Evolutionary conservation across 2,329 filamentous ascomycete genomes (phyloP), one percentile per base, ranked within the genome.

Genomic region (Lachnellula hyalina): DNA sequence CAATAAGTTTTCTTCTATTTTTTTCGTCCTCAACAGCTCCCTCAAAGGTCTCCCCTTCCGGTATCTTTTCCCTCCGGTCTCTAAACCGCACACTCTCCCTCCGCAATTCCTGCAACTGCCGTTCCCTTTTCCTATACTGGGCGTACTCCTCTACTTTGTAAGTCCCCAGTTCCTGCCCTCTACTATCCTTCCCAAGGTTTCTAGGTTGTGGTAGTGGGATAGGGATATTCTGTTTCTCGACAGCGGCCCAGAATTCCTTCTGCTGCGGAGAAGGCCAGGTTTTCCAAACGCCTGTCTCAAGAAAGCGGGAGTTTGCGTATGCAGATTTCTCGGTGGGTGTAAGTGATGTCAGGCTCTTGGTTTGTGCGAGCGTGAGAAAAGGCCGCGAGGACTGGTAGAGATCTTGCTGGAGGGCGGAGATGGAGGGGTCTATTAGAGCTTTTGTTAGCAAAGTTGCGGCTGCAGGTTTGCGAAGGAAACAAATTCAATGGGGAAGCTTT

Each of bases 1-100:
- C 61, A 40, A 67, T 57, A n/a, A 63, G 41, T 45, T 60, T 64
- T 44, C 66, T 59, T 47, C 66, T 54, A 52, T 62, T 60, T 47
- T 55, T 63, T 52, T 68, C 65, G 44, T 65, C 61, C 28, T 64
- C 59, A n/a, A 64, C 50, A 11, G 63, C 62, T n/a, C 42, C 52
- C 25, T 55, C 54, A 19, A 8, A 28, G 9, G 42, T 35, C 35
- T 49, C 42, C 25, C 44, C 32, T 51, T 49, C 34, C 45, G 32
- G n/a, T 49, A 49, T 44, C 38, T 21, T 52, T 51, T 41, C 49
- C 21, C 53, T 53, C 40, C 49, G 46, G 14, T 59, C 51, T 41
- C 56, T 56, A 50, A 64, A 68, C 23, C 38, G 50, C 28, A 38
- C 34, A 47, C 63, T 64, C 56, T 66, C 57, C 49, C 54, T 36